Base-by-base conservation (phyloP, 1,284 basidiomycete genomes). In the Irpex sp. region DNA sequence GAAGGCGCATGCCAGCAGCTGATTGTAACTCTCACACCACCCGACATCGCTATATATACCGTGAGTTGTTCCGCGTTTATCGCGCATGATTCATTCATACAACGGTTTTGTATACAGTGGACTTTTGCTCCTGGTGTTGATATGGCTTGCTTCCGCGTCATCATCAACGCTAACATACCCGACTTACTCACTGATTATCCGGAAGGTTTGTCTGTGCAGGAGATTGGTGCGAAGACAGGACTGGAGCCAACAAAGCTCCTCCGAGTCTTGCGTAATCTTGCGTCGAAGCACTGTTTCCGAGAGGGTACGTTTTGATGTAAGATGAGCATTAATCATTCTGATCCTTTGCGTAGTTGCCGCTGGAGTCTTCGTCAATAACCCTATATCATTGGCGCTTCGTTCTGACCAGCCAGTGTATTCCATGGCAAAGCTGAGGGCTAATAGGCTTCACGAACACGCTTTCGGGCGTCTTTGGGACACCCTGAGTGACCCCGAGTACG, bases 231-330 rank as follows among this genome's bases (percentile, higher is more conserved):
- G 20, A 72, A 72, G 67, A 75, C 80, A 1, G 78, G 78, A 2
- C 60, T 84, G 18, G 76, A 82, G 22, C 67, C 73, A n/a, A 73
- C 74, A 6, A 84, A 84, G 71, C 73, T 84, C 2, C 78, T 77
- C 18, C 78, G 83, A 43, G 74, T 85, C 13, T 69, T 86, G 63
- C 78, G 84, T 11, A 69, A 83, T 1, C 78, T 86, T 0, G 80
- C 80, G 4, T 78, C 82, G 0, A 79, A 80, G 45, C 83, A 84
- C 69, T 77, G 82, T 66, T 86, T 84, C 74, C 71, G 74, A 24
- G 85, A 86, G 79, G 79, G 83, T 83, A 68, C 20, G 74, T 18
- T 60, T 27, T 22, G 20, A 60, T 27, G n/a, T 20, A 38, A 38
- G 32, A 38, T 38, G 32, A 9, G 32, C 32, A 38, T 38, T 38